Evolutionary conservation across 257 asterid genomes (phyloP).

Genomic region (Ehretia macrophylla): DNA sequence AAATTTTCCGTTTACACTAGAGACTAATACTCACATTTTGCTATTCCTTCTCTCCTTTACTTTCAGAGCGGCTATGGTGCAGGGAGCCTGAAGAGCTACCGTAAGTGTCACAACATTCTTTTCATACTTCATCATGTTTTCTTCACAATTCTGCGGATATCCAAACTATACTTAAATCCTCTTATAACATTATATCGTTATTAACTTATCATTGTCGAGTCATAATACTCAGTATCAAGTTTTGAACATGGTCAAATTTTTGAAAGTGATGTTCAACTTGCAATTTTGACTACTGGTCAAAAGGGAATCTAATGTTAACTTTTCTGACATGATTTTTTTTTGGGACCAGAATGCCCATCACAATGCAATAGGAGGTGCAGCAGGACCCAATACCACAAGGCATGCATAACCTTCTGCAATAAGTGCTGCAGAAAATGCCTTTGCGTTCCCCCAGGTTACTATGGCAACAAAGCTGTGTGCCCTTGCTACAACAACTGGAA

Average conservation of each 20-base stretch:
- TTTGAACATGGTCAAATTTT: too few relatives aligned
- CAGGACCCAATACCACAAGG: conserved; percentile 58
- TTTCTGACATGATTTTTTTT: too few relatives aligned
- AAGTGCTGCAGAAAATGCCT: conserved; percentile 75
- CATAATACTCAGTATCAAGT: too few relatives aligned
- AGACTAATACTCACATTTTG: conserved; percentile 5
- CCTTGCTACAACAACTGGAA: conserved; percentile 92
- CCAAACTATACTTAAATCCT: too few relatives aligned
- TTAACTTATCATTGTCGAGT: too few relatives aligned
- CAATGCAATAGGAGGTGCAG: conserved; percentile 64
- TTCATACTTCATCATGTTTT: too few relatives aligned
- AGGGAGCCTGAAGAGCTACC: conserved; percentile 40
- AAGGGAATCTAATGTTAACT: neutral
- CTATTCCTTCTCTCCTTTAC: neutral
- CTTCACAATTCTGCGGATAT: too few relatives aligned
- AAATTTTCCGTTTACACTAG: too few relatives aligned
- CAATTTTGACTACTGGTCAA: conserved; percentile 12
- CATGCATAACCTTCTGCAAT: conserved; percentile 84
- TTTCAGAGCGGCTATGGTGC: conserved; percentile 31
- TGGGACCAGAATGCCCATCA: conserved; percentile 65
- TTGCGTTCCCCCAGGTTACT: conserved; percentile 80
- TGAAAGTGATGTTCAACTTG: too few relatives aligned
- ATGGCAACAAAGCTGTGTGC: conserved; percentile 72
- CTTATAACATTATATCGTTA: too few relatives aligned
- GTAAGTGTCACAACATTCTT: too few relatives aligned